These are phyloP conservation scores for Cardamine chenopodiifolia DNA, from an alignment of 345 rosid genomes.

Conservation along the genomic window DNA sequence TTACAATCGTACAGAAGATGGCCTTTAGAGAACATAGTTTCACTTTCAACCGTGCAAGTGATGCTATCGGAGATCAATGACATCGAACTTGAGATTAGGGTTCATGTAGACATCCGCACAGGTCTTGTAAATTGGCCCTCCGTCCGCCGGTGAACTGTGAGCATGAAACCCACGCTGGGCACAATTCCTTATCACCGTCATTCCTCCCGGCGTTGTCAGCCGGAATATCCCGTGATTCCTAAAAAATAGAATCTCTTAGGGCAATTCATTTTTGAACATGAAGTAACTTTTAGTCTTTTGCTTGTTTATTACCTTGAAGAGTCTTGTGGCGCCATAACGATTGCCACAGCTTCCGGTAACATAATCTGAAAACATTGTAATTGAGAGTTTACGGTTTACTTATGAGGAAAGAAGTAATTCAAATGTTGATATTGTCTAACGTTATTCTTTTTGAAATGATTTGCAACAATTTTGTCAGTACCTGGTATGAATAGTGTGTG, in stretches of 20 bases:
- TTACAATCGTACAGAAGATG: constrained; percentile 10
- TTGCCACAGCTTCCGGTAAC: constrained; percentile 97
- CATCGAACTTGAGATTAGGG: constrained; percentile 73
- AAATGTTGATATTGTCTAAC: constrained; percentile 4
- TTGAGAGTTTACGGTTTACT: neutral
- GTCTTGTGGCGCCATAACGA: constrained; percentile 97
- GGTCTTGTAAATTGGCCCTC: constrained; percentile 82
- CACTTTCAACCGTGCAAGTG: neutral
- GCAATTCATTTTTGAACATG: neutral
- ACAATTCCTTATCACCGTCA: constrained; percentile 88
- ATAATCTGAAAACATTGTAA: constrained; percentile 58
- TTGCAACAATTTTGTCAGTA: constrained; percentile 26
- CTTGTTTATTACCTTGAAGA: constrained; percentile 55
- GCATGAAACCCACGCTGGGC: constrained; percentile 90
- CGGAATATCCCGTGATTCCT: constrained; percentile 92
- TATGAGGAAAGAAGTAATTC: neutral
- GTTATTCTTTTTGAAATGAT: neutral
- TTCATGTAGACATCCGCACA: constrained; percentile 92
- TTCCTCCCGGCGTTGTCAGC: constrained; percentile 90
- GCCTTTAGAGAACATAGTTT: constrained; percentile 5
- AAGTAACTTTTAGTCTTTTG: neutral
- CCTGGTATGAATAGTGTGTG: constrained; percentile 99
- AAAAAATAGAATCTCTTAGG: neutral
- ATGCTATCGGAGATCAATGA: constrained; percentile 80
- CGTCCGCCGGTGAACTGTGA: constrained; percentile 74